A percentile compares a stretch with the other conserved stretches of the same genome.
Evolutionary conservation across 2,329 filamentous ascomycete species (phyloP).

Genomic region (Scedosporium aurantiacum): DNA sequence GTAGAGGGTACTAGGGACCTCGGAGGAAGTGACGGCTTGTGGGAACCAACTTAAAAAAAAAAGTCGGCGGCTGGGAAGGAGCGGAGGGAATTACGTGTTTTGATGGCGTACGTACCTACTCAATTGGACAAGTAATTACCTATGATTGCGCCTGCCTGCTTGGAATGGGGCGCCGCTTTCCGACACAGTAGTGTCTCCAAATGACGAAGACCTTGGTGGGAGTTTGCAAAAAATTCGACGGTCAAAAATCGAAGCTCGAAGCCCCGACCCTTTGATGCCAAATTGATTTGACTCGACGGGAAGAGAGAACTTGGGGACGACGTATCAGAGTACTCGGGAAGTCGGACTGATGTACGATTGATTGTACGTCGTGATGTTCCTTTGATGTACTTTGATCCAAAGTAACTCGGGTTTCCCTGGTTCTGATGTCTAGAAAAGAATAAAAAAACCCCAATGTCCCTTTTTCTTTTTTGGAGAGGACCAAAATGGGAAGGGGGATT

Average conservation of each 20-base stretch:
- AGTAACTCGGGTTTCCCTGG: conserved; percentile 2
- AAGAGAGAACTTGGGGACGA: background rate
- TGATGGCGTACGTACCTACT: background rate
- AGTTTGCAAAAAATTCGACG: background rate
- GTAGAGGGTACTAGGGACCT: background rate
- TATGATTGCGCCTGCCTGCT: background rate
- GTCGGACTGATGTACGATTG: background rate
- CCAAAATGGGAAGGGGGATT: background rate
- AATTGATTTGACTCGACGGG: background rate
- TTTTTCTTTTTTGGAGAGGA: conserved; percentile 4
- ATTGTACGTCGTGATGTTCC: background rate
- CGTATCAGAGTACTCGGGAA: background rate
- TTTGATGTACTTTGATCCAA: conserved; percentile 3
- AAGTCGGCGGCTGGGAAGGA: conserved; percentile 4
- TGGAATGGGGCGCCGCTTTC: background rate
- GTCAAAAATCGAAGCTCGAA: background rate
- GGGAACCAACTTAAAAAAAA: background rate
- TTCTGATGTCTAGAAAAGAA: background rate
- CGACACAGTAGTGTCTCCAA: background rate
- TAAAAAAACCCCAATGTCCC: background rate
- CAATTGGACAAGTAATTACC: conserved; percentile 1
- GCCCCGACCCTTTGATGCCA: background rate
- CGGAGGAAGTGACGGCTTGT: background rate
- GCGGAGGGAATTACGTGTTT: conserved; percentile 5
- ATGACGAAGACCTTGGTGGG: background rate